phyloP scores from a whole-genome alignment of 2,329 filamentous ascomycete genomes.

The Ceratocystis lukuohia region DNA sequence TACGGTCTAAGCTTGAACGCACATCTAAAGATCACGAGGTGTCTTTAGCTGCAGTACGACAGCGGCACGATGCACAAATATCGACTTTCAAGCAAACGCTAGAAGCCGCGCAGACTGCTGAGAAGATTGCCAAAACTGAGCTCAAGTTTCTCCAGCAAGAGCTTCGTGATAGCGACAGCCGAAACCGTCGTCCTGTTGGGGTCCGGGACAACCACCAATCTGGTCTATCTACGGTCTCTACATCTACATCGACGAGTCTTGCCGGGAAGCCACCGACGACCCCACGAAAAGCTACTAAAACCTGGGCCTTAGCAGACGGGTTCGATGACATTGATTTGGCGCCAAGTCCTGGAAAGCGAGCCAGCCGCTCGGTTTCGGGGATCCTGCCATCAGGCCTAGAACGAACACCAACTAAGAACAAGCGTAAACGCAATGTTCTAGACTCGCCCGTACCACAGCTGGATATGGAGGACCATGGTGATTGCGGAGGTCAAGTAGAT shows the following conservation, averaged over 20 bases:
- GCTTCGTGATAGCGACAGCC: slow-evolving; percentile 42
- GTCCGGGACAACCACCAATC: slow-evolving; percentile 28
- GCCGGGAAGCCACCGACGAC: slow-evolving; percentile 34
- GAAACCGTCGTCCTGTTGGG: slow-evolving; percentile 17
- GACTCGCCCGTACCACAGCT: slow-evolving; percentile 46
- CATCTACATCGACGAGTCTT: neutral
- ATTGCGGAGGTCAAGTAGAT: neutral
- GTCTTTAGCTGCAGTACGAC: slow-evolving; percentile 47
- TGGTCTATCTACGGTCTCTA: neutral
- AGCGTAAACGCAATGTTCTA: slow-evolving; percentile 52
- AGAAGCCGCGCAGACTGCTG: slow-evolving; percentile 46
- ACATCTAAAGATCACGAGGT: slow-evolving; percentile 48
- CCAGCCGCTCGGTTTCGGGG: neutral
- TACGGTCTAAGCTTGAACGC: slow-evolving; percentile 57
- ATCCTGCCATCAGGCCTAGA: neutral
- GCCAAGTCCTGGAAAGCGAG: slow-evolving; percentile 39
- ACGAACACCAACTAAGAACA: slow-evolving; percentile 50
- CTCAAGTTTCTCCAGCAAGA: slow-evolving; percentile 62
- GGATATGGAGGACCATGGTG: slow-evolving; percentile 31
- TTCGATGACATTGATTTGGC: slow-evolving; percentile 56
- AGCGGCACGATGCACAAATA: slow-evolving; percentile 49
- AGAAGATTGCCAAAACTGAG: slow-evolving; percentile 43
- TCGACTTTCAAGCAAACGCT: slow-evolving; percentile 32
- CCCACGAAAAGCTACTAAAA: slow-evolving; percentile 45
- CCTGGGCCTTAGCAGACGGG: slow-evolving; percentile 53